phyloP scores from a whole-genome alignment of 2,329 filamentous ascomycete species.

The Penicillium sp. region DNA sequence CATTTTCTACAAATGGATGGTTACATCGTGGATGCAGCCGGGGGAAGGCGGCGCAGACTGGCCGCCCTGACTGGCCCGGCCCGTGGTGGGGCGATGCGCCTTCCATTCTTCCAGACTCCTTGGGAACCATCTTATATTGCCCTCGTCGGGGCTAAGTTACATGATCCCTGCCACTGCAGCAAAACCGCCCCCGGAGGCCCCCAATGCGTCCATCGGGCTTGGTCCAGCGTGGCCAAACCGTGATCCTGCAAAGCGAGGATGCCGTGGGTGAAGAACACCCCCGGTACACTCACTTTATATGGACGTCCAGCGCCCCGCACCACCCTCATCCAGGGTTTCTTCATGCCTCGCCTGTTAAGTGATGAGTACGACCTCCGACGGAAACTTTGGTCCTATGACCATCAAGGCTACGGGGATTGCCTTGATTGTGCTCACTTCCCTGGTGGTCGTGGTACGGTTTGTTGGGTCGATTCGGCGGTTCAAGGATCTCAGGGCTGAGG shows the following conservation, averaged over 20 bases:
- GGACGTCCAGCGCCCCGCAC: neutral
- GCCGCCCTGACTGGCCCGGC: slow-evolving; percentile 3
- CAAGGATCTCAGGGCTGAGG: slow-evolving; percentile 29
- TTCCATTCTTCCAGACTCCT: neutral
- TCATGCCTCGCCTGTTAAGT: neutral
- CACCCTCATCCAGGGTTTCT: neutral
- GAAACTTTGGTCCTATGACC: slow-evolving; percentile 8
- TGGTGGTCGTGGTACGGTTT: slow-evolving; percentile 20
- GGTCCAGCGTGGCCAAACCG: neutral
- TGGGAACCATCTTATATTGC: neutral
- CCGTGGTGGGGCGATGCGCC: neutral
- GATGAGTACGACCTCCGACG: slow-evolving; percentile 7
- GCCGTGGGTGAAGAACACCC: neutral
- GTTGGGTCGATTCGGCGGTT: slow-evolving; percentile 17
- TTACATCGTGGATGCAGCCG: neutral
- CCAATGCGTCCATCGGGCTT: too few relatives aligned
- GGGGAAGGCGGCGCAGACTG: neutral
- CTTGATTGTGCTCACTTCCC: slow-evolving; percentile 23
- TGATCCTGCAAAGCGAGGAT: neutral
- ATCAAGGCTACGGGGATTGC: slow-evolving; percentile 22
- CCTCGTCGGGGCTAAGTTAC: neutral
- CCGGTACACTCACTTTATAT: neutral
- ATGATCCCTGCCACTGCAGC: neutral
- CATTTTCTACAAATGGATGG: neutral
- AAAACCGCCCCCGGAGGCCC: neutral